phyloP scores from a whole-genome alignment of 345 rosid genomes.

The Stellera chamaejasme region DNA sequence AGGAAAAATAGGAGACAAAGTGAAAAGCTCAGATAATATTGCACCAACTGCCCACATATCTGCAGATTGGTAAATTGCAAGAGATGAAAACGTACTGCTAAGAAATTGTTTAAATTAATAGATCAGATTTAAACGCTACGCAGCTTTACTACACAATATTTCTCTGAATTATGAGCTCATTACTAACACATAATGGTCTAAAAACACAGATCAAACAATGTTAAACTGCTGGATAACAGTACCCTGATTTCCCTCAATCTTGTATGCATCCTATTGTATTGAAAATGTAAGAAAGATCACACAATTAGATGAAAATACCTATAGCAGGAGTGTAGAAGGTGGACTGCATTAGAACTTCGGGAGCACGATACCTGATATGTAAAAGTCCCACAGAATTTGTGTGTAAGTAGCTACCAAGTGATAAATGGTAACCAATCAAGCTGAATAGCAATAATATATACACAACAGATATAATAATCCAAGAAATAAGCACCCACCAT shows the following conservation, averaged over 20 bases:
- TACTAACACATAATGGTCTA: no score
- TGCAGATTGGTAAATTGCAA: slow-evolving; percentile 25
- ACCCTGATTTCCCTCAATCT: no score
- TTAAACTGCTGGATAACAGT: no score
- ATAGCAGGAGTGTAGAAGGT: slow-evolving; percentile 82
- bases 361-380: slow-evolving; percentile 79
- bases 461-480: background rate
- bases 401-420: background rate
- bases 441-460: background rate
- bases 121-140: no score
- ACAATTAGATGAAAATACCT: slow-evolving; percentile 36
- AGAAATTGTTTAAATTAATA: no score
- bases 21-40: slow-evolving; percentile 86
- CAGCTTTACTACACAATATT: no score
- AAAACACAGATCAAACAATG: no score
- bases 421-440: background rate
- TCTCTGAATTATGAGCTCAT: no score
- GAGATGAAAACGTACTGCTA: background rate
- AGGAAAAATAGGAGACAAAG: slow-evolving; percentile 77
- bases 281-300: no score
- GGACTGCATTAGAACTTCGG: slow-evolving; percentile 87
- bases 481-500: slow-evolving; percentile 38
- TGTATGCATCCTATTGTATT: no score
- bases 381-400: slow-evolving; percentile 5
- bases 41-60: slow-evolving; percentile 99